A percentile compares a stretch with the other conserved stretches of the same genome.
phyloP scores from a whole-genome alignment of 805 yeast species.

The Naumovozyma castellii region DNA sequence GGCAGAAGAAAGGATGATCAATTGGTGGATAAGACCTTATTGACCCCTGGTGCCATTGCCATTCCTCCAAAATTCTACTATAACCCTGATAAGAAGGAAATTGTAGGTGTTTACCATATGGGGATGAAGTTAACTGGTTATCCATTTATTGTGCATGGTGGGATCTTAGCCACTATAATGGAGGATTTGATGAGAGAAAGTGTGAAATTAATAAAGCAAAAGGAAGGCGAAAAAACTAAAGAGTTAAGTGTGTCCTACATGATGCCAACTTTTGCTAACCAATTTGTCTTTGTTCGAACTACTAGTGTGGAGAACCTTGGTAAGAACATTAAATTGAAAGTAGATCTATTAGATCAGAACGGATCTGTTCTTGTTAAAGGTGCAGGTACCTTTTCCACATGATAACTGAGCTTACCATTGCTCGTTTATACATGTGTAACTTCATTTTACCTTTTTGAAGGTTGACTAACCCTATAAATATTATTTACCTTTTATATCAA shows the following conservation, averaged over 20 bases:
- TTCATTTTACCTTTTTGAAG: no score
- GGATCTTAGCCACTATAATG: constrained; percentile 68
- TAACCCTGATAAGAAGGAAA: constrained; percentile 45
- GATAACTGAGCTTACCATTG: constrained; percentile 1
- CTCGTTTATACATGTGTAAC: no score
- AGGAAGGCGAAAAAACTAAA: constrained; percentile 30
- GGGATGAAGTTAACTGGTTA: constrained; percentile 78
- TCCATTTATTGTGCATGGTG: constrained; percentile 85
- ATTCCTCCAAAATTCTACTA: constrained; percentile 63
- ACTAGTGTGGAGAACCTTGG: constrained; percentile 30
- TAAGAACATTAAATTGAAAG: constrained; percentile 30
- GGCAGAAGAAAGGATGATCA: constrained; percentile 10
- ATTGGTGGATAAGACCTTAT: constrained; percentile 42
- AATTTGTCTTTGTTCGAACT: constrained; percentile 59
- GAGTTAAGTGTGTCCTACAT: constrained; percentile 41
- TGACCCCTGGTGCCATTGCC: constrained; percentile 71
- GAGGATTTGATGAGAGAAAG: constrained; percentile 65
- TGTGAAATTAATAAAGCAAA: constrained; percentile 31
- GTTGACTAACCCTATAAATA: no score
- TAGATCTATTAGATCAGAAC: constrained; percentile 46
- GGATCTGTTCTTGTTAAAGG: constrained; percentile 49
- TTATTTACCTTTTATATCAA: no score
- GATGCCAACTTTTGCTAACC: constrained; percentile 70
- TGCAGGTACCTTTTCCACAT: constrained; percentile 34
- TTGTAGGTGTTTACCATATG: constrained; percentile 60